A percentile compares a stretch with the other conserved stretches of the same genome.
These are phyloP conservation scores for Coprinopsis marcescibilis DNA, from an alignment of 768 basidiomycete genomes.

Conservation along the genomic window DNA sequence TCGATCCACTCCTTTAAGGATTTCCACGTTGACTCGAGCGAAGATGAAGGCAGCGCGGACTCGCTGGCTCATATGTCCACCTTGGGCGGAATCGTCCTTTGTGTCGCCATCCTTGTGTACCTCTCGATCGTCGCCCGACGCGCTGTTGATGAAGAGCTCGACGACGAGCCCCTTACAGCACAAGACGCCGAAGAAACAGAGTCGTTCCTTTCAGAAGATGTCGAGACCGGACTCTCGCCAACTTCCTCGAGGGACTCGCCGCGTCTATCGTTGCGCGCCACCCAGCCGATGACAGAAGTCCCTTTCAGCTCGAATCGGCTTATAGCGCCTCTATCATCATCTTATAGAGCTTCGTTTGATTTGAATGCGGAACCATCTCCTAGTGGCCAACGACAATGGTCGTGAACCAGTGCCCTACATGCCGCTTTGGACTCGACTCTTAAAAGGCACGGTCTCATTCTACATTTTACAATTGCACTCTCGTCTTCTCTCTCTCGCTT, in stretches of 20 bases:
- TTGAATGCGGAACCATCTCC: background rate
- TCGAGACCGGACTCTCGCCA: slow-evolving; percentile 25
- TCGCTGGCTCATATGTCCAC: slow-evolving; percentile 56
- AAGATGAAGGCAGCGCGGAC: slow-evolving; percentile 41
- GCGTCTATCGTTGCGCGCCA: slow-evolving; percentile 12
- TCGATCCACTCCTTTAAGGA: slow-evolving; percentile 81
- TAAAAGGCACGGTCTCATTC: too few species aligned
- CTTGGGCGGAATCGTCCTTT: slow-evolving; percentile 62
- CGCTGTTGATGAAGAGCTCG: slow-evolving; percentile 47
- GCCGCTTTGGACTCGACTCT: background rate
- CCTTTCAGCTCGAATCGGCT: slow-evolving; percentile 31
- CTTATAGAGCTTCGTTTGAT: slow-evolving; percentile 5
- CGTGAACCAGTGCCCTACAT: background rate
- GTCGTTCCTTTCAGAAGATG: slow-evolving; percentile 42
- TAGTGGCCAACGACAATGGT: background rate
- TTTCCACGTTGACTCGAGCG: slow-evolving; percentile 39
- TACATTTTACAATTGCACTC: background rate
- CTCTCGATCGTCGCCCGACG: slow-evolving; percentile 74
- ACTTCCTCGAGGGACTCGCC: slow-evolving; percentile 13
- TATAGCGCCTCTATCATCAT: slow-evolving; percentile 12
- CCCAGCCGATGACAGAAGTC: slow-evolving; percentile 41
- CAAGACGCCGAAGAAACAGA: slow-evolving; percentile 43
- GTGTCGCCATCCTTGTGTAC: slow-evolving; percentile 72
- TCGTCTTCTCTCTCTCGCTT: background rate
- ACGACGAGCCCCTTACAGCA: slow-evolving; percentile 27